Conservation (phyloP, 139 green algal genomes). For the Astrephomene gubernaculifera region DNA sequence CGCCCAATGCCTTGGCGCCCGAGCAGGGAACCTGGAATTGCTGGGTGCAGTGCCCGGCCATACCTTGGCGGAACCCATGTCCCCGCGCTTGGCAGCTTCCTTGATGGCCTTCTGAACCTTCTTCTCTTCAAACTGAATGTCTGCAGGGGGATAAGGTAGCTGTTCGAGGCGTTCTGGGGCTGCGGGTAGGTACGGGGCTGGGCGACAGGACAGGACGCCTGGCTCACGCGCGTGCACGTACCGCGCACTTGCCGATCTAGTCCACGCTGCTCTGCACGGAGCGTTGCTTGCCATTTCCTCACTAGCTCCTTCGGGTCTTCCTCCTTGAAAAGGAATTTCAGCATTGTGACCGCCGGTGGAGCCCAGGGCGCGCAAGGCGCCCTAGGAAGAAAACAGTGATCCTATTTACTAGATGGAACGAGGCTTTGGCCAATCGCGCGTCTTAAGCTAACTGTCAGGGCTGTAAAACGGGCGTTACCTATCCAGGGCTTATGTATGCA, state of each 20-base stretch:
- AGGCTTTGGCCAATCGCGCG: no score
- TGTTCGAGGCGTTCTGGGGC: no score
- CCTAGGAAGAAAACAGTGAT: no score
- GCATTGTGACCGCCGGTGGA: conserved; percentile 15
- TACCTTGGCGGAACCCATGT: conserved; percentile 79
- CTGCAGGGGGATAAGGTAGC: conserved; percentile 44
- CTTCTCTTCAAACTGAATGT: conserved; percentile 86
- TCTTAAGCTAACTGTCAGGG: no score
- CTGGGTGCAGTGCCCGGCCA: no score
- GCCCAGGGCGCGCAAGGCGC: neutral
- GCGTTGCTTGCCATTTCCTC: conserved; percentile 65
- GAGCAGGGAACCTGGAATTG: no score
- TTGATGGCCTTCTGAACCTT: conserved; percentile 80
- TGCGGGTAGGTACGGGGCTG: no score
- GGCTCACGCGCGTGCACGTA: conserved; percentile 1
- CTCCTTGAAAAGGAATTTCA: conserved; percentile 35
- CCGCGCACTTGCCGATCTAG: conserved; percentile 68
- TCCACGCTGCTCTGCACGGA: conserved; percentile 60
- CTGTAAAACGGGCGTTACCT: no score
- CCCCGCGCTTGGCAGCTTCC: conserved; percentile 84
- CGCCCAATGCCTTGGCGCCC: no score
- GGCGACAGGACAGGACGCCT: neutral
- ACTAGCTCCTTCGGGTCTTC: conserved; percentile 63
- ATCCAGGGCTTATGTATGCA: no score
- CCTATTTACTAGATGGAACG: no score